phyloP scores from a whole-genome alignment of 805 yeast species.

The Yamadazyma scolyti region DNA sequence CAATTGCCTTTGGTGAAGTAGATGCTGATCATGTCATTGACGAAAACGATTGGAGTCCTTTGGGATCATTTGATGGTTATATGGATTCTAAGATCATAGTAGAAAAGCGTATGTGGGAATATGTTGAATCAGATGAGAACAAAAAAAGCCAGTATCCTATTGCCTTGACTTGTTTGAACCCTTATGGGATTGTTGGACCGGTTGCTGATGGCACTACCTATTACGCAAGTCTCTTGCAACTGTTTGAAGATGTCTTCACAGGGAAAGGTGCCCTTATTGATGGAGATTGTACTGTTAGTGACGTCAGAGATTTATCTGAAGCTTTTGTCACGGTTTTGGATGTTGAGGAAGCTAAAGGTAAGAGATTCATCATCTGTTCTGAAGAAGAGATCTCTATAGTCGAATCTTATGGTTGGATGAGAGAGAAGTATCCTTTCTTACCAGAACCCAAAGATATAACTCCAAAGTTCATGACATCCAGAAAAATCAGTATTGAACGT shows the following conservation, averaged over 20 bases:
- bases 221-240: background rate
- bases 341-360: constrained; percentile 3
- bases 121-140: constrained; percentile 7
- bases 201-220: constrained; percentile 5
- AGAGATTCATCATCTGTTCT: constrained; percentile 4
- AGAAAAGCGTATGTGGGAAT: constrained; percentile 9
- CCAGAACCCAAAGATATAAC: background rate
- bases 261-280: background rate
- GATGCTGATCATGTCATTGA: constrained; percentile 1
- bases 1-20: constrained; percentile 1
- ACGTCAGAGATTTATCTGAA: constrained; percentile 5
- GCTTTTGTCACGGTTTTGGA: constrained; percentile 3
- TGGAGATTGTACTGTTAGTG: constrained; percentile 1
- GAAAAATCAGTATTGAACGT: background rate
- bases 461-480: background rate
- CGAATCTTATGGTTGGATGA: constrained; percentile 3
- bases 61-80: constrained; percentile 4
- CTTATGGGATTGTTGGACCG: constrained; percentile 8
- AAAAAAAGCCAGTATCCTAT: background rate
- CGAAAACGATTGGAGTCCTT: constrained; percentile 1
- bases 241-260: constrained; percentile 1
- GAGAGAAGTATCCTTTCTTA: constrained; percentile 3
- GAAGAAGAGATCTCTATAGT: background rate
- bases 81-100: constrained; percentile 6
- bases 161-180: constrained; percentile 4